Conservation (phyloP, 2,329 filamentous ascomycete genomes). For the Colletotrichum liaoningense region DNA sequence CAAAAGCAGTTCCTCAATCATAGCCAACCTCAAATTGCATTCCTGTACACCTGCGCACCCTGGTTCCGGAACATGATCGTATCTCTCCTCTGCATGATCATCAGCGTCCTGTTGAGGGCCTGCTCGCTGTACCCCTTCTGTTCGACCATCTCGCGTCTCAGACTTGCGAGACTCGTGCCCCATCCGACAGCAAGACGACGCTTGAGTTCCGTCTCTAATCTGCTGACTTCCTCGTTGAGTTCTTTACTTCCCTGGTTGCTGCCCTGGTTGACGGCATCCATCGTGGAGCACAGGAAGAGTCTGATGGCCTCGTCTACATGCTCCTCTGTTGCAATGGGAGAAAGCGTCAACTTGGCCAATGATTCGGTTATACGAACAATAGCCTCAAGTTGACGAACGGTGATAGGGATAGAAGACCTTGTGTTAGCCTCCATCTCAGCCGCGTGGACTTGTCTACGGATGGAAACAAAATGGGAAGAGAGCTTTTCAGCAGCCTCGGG, state of each 20-base stretch:
- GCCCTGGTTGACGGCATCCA: constrained; percentile 96
- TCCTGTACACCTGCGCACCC: constrained; percentile 79
- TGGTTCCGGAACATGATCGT: constrained; percentile 86
- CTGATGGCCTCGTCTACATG: constrained; percentile 98
- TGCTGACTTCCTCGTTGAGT: constrained; percentile 88
- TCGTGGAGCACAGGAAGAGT: constrained; percentile 94
- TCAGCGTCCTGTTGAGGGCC: constrained; percentile 83
- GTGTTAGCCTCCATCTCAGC: constrained; percentile 90
- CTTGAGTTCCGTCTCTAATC: constrained; percentile 89
- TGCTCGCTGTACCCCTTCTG: constrained; percentile 91
- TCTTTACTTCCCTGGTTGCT: constrained; percentile 86
- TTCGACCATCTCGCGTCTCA: constrained; percentile 92
- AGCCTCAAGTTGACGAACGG: constrained; percentile 94
- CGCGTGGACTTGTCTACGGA: constrained; percentile 92
- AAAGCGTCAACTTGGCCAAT: constrained; percentile 89
- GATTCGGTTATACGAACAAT: constrained; percentile 98
- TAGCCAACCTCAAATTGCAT: constrained; percentile 65
- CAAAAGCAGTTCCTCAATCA: neutral
- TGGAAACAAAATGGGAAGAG: constrained; percentile 96
- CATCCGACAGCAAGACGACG: constrained; percentile 92
- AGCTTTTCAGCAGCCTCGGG: constrained; percentile 94
- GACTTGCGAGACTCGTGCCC: constrained; percentile 88
- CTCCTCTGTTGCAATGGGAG: constrained; percentile 85
- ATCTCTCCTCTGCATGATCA: constrained; percentile 88
- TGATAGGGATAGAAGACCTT: constrained; percentile 95